Base-by-base conservation (phyloP, 2,329 filamentous ascomycete genomes). In the Helminthosporium solani region DNA sequence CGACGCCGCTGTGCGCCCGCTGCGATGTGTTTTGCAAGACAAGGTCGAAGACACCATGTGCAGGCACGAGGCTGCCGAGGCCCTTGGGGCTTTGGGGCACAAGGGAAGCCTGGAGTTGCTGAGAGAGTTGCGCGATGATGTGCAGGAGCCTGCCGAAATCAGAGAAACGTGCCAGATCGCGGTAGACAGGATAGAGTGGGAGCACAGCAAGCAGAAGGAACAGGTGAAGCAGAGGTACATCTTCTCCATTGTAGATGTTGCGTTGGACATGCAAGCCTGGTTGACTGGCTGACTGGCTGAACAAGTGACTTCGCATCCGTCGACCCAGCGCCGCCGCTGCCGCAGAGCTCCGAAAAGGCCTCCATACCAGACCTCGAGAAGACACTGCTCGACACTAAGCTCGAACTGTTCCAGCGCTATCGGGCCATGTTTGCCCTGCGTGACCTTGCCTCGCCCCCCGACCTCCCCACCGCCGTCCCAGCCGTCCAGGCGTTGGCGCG, bases 391-490 rank as follows among this genome's bases (percentile, higher is more conserved):
- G 86, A 97, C 70, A 85, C 86, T 5, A 80, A 76, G 4, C 75
- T 85, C 39, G 88, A 90, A 19, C 82, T 99, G 11, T 99, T 99
- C 78, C 77, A 90, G 67, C 85, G 94, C 67, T 99, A 99, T 75
- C 85, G 94, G 63, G 92, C 94, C 69, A 99, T 99, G 94, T 99
- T 99, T 67, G 88, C 90, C 47, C 84, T 99, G 42, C 87, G 94
- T 65, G 94, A 99, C 71, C 84, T 99, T 42, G 90, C 91, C 18
- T 96, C 91, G 3, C 94, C 94, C 14, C 91, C 92, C 8, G 87
- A 95, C 65, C 84, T 95, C 34, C 88, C 90, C 2, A 96, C 91
- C 2, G 91, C 92, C 6, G 82, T 90, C 14, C 86, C 88, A n/a
- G 92, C 94, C 15, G 82, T 99, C 42, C 80, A 86, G 35, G 88